A percentile compares a stretch with the other conserved stretches of the same genome.
These are phyloP conservation scores for Hyphochytrium catenoides DNA, from an alignment of 352 stramenopile species.

Conservation along the genomic window DNA sequence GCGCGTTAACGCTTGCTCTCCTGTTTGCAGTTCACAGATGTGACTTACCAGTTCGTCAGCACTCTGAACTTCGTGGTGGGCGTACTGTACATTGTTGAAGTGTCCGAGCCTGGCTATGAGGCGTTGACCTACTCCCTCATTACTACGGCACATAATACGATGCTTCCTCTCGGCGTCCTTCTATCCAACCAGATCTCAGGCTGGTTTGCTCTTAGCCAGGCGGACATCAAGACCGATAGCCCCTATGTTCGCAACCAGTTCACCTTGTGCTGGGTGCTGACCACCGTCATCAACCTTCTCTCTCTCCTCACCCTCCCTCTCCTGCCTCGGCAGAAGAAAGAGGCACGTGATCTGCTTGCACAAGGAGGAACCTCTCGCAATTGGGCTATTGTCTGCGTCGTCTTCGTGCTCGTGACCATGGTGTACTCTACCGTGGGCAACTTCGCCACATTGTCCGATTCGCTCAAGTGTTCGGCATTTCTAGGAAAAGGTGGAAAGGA, in stretches of 20 bases:
- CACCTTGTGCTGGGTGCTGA: conserved; percentile 21
- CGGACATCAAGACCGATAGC: conserved; percentile 23
- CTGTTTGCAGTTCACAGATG: too few relatives aligned
- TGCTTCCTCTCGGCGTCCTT: conserved; percentile 21
- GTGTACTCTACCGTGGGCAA: too few relatives aligned
- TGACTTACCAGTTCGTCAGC: too few relatives aligned
- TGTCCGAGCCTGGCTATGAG: conserved; percentile 31
- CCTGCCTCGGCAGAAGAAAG: conserved; percentile 22
- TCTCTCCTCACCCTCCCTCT: conserved; percentile 22
- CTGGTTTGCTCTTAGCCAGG: conserved; percentile 31
- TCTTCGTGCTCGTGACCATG: too few relatives aligned
- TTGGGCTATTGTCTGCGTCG: too few relatives aligned
- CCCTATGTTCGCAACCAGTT: conserved; percentile 25
- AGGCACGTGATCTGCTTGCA: conserved; percentile 21
- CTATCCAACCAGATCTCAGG: conserved; percentile 30
- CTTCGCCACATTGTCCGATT: too few relatives aligned
- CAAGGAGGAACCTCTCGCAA: too few relatives aligned
- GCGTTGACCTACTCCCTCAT: conserved; percentile 22
- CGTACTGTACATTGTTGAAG: conserved; percentile 35
- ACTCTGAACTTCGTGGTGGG: too few relatives aligned
- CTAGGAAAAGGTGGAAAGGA: too few relatives aligned
- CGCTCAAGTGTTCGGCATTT: too few relatives aligned
- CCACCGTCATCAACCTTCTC: conserved; percentile 23
- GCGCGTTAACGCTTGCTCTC: too few relatives aligned
- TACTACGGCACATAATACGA: conserved; percentile 24